Evolutionary conservation across 352 stramenopile genomes (phyloP).

Genomic region (Pythium dissotocum): DNA sequence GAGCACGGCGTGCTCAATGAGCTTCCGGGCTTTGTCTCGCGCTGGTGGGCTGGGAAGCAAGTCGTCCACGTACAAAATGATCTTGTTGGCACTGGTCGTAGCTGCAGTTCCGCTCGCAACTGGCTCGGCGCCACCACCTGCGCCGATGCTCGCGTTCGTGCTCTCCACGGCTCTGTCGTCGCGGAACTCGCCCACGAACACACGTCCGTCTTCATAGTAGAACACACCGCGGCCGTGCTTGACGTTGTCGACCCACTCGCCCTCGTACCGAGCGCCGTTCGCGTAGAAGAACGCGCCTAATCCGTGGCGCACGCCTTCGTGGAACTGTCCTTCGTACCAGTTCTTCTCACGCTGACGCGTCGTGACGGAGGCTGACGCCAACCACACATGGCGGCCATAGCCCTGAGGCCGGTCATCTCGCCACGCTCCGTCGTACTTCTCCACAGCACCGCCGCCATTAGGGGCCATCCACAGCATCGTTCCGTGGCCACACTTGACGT

Average conservation of each 20-base stretch:
- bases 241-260: slow-evolving; percentile 78
- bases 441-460: slow-evolving; percentile 25
- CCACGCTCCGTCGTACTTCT: slow-evolving; percentile 83
- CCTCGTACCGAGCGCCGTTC: slow-evolving; percentile 82
- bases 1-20: slow-evolving; percentile 51
- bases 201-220: slow-evolving; percentile 67
- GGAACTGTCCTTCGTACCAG: slow-evolving; percentile 86
- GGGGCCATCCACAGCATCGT: slow-evolving; percentile 73
- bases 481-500: slow-evolving; percentile 72
- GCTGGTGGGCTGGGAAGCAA: slow-evolving; percentile 31
- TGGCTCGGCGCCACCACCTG: slow-evolving; percentile 12
- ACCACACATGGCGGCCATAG: slow-evolving; percentile 84
- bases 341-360: slow-evolving; percentile 51
- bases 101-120: neutral
- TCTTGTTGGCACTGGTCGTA: slow-evolving; percentile 15
- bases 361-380: slow-evolving; percentile 16
- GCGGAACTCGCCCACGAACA: slow-evolving; percentile 48
- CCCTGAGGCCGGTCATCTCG: slow-evolving; percentile 68
- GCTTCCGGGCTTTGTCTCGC: slow-evolving; percentile 46
- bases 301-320: slow-evolving; percentile 60
- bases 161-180: slow-evolving; percentile 49
- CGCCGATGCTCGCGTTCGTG: neutral
- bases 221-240: slow-evolving; percentile 78
- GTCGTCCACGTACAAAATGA: slow-evolving; percentile 62
- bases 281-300: slow-evolving; percentile 84